Conservation (phyloP, 306 rosid genomes). For the Betula pendula region DNA sequence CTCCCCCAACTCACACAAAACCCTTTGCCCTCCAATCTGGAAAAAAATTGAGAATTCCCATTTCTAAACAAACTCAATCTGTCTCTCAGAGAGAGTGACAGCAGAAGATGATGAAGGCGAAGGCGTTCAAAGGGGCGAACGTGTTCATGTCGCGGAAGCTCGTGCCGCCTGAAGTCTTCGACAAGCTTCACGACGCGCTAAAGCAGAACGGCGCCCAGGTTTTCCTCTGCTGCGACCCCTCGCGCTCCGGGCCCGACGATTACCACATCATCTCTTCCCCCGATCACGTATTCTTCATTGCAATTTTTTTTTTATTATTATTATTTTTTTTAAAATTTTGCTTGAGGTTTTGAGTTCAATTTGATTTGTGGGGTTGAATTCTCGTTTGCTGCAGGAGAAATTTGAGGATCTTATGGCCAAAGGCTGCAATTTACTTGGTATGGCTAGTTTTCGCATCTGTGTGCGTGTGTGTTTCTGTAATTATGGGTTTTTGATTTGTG, state of each 20-base stretch:
- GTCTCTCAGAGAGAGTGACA: neutral
- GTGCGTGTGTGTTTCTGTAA: neutral
- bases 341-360: neutral
- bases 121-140: conserved; percentile 67
- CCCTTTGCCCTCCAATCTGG: neutral
- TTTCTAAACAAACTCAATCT: neutral
- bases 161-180: conserved; percentile 88
- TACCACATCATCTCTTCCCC: conserved; percentile 70
- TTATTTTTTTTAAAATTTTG: neutral
- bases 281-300: conserved; percentile 54
- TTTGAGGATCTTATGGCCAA: conserved; percentile 72
- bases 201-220: conserved; percentile 74
- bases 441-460: neutral
- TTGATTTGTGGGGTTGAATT: conserved; percentile 9
- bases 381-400: conserved; percentile 67
- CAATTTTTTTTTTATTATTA: neutral
- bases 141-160: conserved; percentile 91
- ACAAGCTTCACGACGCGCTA: conserved; percentile 78
- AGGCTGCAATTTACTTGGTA: conserved; percentile 86
- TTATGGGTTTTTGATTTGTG: neutral
- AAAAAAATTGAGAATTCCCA: neutral
- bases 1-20: neutral
- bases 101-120: conserved; percentile 54
- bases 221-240: conserved; percentile 85
- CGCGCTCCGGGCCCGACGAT: conserved; percentile 72